Conservation (phyloP, 495 filamentous ascomycete genomes). For the Hypoxylon rickii region DNA sequence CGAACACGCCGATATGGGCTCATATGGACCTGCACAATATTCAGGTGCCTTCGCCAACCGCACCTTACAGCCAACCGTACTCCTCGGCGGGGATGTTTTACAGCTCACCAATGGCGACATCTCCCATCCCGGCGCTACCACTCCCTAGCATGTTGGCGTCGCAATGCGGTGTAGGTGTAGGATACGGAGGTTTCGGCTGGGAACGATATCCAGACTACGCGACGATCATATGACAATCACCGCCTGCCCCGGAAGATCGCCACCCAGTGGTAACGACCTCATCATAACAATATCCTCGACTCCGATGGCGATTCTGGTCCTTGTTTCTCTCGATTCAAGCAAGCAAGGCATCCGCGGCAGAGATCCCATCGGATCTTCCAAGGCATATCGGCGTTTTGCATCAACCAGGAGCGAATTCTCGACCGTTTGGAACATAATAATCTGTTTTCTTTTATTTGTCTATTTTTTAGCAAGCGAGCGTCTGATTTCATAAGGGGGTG, state of each 20-base stretch:
- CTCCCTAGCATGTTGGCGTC: slow-evolving; percentile 87
- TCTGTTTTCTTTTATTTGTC: slow-evolving; percentile 32
- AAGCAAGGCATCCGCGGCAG: slow-evolving; percentile 33
- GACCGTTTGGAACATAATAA: slow-evolving; percentile 36
- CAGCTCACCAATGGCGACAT: slow-evolving; percentile 63
- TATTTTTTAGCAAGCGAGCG: slow-evolving; percentile 49
- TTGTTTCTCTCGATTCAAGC: slow-evolving; percentile 21
- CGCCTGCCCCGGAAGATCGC: slow-evolving; percentile 41
- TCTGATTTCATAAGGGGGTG: slow-evolving; percentile 36
- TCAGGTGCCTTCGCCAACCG: slow-evolving; percentile 70
- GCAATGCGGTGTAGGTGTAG: slow-evolving; percentile 78
- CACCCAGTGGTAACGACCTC: slow-evolving; percentile 48
- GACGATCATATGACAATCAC: slow-evolving; percentile 67
- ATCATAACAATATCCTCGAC: slow-evolving; percentile 29
- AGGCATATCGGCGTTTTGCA: slow-evolving; percentile 49
- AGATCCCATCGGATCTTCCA: slow-evolving; percentile 35
- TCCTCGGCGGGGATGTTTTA: slow-evolving; percentile 68
- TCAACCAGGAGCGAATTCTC: slow-evolving; percentile 45
- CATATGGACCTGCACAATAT: slow-evolving; percentile 73
- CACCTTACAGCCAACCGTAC: slow-evolving; percentile 80
- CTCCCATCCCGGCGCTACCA: slow-evolving; percentile 77
- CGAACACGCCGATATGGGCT: slow-evolving; percentile 77
- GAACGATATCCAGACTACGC: slow-evolving; percentile 67
- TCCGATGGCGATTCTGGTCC: slow-evolving; percentile 20
- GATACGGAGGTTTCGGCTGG: slow-evolving; percentile 81